A percentile compares a stretch with the other conserved stretches of the same genome.
Evolutionary conservation across 169 alveolate genomes (phyloP).

Genomic region (Eimeria praecox): DNA sequence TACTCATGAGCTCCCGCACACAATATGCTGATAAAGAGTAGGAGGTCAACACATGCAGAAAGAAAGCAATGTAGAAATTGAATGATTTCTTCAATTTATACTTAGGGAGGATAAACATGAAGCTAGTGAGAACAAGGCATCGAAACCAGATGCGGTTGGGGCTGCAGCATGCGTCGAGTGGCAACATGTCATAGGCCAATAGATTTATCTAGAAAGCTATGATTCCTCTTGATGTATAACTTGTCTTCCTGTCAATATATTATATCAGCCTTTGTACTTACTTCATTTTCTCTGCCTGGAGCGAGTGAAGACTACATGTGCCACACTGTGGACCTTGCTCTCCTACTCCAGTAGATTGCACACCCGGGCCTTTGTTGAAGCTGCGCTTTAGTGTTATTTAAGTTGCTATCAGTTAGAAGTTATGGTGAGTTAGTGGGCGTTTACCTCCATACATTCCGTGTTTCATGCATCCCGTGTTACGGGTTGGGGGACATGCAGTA

Average conservation of each 20-base stretch:
- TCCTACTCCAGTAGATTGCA: neutral
- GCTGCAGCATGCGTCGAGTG: slow-evolving; percentile 17
- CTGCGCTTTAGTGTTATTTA: neutral
- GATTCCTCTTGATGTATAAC: neutral
- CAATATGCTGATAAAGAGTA: neutral
- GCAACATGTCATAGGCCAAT: neutral
- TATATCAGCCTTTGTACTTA: neutral
- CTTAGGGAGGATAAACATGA: neutral
- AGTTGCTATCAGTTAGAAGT: no score
- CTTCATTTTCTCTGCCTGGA: neutral
- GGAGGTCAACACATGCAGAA: neutral
- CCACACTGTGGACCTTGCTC: neutral
- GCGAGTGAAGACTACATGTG: neutral
- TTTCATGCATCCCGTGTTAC: neutral
- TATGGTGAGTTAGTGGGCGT: neutral
- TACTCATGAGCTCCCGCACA: neutral
- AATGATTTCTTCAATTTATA: neutral
- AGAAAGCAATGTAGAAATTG: neutral
- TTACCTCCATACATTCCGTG: neutral
- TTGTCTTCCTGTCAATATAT: neutral
- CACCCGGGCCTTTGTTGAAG: neutral
- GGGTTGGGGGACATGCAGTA: neutral
- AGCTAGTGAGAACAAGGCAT: neutral
- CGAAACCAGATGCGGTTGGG: neutral
- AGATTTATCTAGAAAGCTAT: neutral